A percentile compares a stretch with the other conserved stretches of the same genome.
Evolutionary conservation across 1,284 basidiomycete genomes (phyloP).

Genomic region (Austroboletus niveus): DNA sequence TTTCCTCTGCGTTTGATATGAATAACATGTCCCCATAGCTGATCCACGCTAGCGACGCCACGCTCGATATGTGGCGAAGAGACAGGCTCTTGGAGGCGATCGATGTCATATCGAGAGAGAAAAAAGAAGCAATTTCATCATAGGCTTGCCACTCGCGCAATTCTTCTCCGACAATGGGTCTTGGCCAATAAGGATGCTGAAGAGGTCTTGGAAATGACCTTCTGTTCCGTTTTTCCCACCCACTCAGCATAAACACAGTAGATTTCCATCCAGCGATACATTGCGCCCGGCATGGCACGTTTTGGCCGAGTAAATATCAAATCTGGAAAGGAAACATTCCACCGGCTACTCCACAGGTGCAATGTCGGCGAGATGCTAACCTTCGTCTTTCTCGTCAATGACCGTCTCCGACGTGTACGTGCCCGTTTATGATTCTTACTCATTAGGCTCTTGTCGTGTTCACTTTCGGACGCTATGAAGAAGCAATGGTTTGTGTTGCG

Average conservation of each 20-base stretch:
- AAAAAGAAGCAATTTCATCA: not conserved
- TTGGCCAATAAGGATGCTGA: not conserved
- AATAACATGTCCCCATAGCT: too few relatives aligned
- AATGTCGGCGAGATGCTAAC: not conserved
- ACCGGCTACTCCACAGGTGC: not conserved
- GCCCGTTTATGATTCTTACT: not conserved
- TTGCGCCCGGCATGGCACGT: not conserved
- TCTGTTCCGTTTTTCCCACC: not conserved
- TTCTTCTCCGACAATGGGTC: not conserved
- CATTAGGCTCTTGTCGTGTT: not conserved
- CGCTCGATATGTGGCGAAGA: too few relatives aligned
- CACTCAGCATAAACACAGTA: too few relatives aligned
- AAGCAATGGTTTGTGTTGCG: not conserved
- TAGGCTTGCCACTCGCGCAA: not conserved
- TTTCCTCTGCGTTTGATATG: too few relatives aligned
- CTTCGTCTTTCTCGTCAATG: not conserved
- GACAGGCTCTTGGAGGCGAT: too few relatives aligned
- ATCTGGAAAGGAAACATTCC: not conserved
- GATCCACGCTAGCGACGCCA: too few relatives aligned
- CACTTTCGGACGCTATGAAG: not conserved
- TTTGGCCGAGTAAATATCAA: not conserved
- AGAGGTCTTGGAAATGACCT: not conserved
- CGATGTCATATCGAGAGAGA: too few relatives aligned
- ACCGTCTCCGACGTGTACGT: not conserved
- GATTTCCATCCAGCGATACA: not conserved